Percentiles rank a stretch among this genome's conserved stretches.
Evolutionary conservation across 306 rosid genomes (phyloP).

Genomic region (Corylus americana): DNA sequence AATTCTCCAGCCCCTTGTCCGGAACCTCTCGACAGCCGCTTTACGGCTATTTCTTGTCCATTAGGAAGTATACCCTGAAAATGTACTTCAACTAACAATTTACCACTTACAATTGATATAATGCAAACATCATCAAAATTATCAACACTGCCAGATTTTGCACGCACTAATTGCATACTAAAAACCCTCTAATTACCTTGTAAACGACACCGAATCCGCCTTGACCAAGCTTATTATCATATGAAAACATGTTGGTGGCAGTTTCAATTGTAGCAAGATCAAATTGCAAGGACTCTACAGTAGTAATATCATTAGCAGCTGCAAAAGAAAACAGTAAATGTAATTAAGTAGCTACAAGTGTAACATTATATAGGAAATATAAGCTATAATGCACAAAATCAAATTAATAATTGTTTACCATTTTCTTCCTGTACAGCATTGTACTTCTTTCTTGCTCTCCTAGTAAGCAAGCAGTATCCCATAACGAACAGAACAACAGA

Average conservation of each 20-base stretch:
- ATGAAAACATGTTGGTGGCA: conserved; percentile 33
- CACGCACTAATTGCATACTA: no score
- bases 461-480: neutral
- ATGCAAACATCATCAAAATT: no score
- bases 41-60: conserved; percentile 30
- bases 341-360: neutral
- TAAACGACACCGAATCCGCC: conserved; percentile 38
- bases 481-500: neutral
- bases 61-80: conserved; percentile 25
- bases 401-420: neutral
- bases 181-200: conserved; percentile 13
- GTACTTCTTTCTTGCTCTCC: neutral
- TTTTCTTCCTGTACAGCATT: neutral
- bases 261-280: conserved; percentile 13
- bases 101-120: no score
- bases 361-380: neutral
- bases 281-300: conserved; percentile 9
- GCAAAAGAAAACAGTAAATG: neutral
- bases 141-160: no score
- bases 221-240: conserved; percentile 17
- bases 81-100: neutral
- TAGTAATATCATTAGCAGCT: neutral
- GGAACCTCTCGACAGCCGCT: conserved; percentile 28
- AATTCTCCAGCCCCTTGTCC: conserved; percentile 33
- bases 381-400: neutral